A percentile compares a stretch with the other conserved stretches of the same genome.
Conservation (phyloP, 78 protist species). For the Dictyostelium purpureum region DNA sequence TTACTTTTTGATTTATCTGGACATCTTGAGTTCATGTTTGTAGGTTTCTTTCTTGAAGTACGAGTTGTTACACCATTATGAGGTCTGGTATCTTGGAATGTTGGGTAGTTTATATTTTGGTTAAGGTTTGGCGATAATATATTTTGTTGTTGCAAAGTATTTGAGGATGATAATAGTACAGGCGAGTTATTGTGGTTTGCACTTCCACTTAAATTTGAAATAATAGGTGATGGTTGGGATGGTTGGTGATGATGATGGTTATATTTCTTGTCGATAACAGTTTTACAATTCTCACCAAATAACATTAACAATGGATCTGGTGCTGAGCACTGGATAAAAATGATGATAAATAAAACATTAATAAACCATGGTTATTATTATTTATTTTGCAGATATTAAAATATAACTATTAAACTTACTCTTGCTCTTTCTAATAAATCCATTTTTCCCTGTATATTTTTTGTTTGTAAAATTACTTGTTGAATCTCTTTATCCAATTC, state of each 20-base stretch:
- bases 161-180: not conserved
- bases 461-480: slow-evolving; percentile 67
- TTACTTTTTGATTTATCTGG: slow-evolving; percentile 71
- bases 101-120: not conserved
- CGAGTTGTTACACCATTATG: not conserved
- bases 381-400: too few relatives aligned
- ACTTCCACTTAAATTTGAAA: not conserved
- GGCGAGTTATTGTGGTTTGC: not conserved
- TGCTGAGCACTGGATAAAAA: slow-evolving; percentile 40
- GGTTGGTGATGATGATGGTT: not conserved
- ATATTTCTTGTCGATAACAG: not conserved
- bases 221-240: not conserved
- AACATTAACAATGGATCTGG: slow-evolving; percentile 72
- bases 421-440: slow-evolving; percentile 67
- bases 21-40: not conserved
- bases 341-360: too few relatives aligned
- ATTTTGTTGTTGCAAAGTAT: too few relatives aligned
- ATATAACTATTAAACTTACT: slow-evolving; percentile 7
- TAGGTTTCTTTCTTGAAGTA: slow-evolving; percentile 9
- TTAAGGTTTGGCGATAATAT: not conserved
- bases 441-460: slow-evolving; percentile 60
- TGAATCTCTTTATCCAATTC: slow-evolving; percentile 75
- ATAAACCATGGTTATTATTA: too few relatives aligned
- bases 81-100: slow-evolving; percentile 14
- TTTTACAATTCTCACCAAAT: slow-evolving; percentile 57